Conservation (phyloP, 2,329 filamentous ascomycete species). For the Tolypocladium nubicola region DNA sequence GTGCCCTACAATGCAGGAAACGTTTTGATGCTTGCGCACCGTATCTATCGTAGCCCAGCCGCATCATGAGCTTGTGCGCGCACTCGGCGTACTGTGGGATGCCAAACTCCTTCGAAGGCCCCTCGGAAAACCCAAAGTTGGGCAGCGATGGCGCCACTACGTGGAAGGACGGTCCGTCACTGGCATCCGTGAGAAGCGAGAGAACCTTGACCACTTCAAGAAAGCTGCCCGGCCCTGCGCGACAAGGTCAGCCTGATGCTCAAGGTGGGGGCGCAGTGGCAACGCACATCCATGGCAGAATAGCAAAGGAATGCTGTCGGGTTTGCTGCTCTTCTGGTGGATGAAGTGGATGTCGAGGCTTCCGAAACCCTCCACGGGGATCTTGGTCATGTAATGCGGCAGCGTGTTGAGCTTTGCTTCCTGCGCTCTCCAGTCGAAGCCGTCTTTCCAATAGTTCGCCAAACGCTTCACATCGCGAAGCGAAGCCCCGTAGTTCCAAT, state of each 20-base stretch:
- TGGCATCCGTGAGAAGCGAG: slow-evolving; percentile 27
- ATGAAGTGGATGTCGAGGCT: slow-evolving; percentile 54
- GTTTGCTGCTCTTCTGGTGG: slow-evolving; percentile 39
- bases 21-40: slow-evolving; percentile 8
- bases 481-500: slow-evolving; percentile 20
- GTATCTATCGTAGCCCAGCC: slow-evolving; percentile 44
- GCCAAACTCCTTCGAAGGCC: slow-evolving; percentile 17
- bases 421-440: slow-evolving; percentile 52
- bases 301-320: slow-evolving; percentile 50
- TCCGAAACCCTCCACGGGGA: slow-evolving; percentile 47
- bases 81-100: slow-evolving; percentile 36
- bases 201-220: slow-evolving; percentile 56
- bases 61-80: slow-evolving; percentile 57
- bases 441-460: slow-evolving; percentile 24
- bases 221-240: slow-evolving; percentile 53
- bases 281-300: slow-evolving; percentile 28
- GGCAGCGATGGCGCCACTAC: slow-evolving; percentile 48
- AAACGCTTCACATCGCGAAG: slow-evolving; percentile 23
- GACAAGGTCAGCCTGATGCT: background rate
- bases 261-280: no score
- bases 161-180: slow-evolving; percentile 35
- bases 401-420: slow-evolving; percentile 49
- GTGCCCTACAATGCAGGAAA: background rate
- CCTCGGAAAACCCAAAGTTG: slow-evolving; percentile 32
- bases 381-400: slow-evolving; percentile 42